These are phyloP conservation scores for Pholiota conissans DNA, from an alignment of 768 basidiomycete species.

Conservation along the genomic window DNA sequence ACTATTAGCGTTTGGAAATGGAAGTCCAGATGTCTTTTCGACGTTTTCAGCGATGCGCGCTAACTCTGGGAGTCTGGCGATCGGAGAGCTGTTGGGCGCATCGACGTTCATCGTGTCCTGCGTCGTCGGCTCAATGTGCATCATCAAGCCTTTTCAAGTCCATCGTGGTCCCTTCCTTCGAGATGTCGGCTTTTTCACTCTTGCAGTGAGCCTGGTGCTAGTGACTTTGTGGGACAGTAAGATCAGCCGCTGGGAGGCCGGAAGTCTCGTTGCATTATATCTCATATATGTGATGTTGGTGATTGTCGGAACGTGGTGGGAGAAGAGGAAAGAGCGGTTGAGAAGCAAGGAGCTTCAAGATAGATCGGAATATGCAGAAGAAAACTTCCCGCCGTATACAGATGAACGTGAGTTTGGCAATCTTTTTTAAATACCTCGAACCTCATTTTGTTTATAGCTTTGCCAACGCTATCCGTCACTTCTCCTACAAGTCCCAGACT, in stretches of 20 bases:
- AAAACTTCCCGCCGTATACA: constrained; percentile 48
- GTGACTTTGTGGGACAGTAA: constrained; percentile 74
- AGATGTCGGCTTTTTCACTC: constrained; percentile 93
- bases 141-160: constrained; percentile 93
- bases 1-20: constrained; percentile 95
- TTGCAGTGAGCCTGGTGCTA: constrained; percentile 76
- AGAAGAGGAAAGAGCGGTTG: constrained; percentile 49
- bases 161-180: constrained; percentile 80
- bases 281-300: constrained; percentile 75
- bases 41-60: constrained; percentile 92
- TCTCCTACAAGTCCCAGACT: constrained; percentile 34
- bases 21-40: constrained; percentile 94
- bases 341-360: constrained; percentile 49
- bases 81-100: constrained; percentile 94
- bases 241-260: constrained; percentile 74
- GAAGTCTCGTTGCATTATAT: constrained; percentile 71
- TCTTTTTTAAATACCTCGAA: neutral
- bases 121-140: constrained; percentile 97
- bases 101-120: constrained; percentile 95
- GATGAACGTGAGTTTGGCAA: constrained; percentile 55
- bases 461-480: constrained; percentile 27
- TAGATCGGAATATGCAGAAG: constrained; percentile 61
- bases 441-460: neutral
- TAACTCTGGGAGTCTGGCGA: constrained; percentile 83
- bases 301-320: constrained; percentile 77